These are phyloP conservation scores for Colletotrichum higginsianum DNA, from an alignment of 2,329 filamentous ascomycete genomes.

Conservation along the genomic window DNA sequence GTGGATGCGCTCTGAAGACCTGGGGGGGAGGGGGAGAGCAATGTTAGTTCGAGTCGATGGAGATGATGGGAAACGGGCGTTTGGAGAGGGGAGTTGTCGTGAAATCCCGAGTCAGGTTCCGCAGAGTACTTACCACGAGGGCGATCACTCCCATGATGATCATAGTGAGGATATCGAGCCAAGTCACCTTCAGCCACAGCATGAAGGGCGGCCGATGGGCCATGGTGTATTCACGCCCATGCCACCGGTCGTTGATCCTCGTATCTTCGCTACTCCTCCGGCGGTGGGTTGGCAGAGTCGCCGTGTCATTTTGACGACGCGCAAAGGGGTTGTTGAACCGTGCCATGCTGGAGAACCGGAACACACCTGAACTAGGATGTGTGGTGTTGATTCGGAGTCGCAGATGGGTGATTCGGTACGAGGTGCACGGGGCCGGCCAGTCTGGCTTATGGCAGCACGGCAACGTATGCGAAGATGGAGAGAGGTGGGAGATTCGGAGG, in stretches of 20 bases:
- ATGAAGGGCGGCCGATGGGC: slow-evolving; percentile 71
- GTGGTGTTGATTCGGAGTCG: too few species aligned
- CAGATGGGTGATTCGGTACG: too few species aligned
- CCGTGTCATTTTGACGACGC: slow-evolving; percentile 5
- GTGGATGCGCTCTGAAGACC: slow-evolving; percentile 76
- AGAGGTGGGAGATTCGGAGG: too few species aligned
- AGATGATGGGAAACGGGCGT: slow-evolving; percentile 44
- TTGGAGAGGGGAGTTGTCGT: slow-evolving; percentile 33
- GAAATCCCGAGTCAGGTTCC: neutral
- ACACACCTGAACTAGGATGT: too few species aligned
- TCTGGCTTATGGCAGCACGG: neutral
- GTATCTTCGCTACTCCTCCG: slow-evolving; percentile 31
- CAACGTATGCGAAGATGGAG: neutral
- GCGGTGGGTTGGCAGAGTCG: slow-evolving; percentile 16
- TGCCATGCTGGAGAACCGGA: neutral
- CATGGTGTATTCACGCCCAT: slow-evolving; percentile 56
- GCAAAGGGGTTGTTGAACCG: slow-evolving; percentile 29
- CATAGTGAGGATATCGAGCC: slow-evolving; percentile 81
- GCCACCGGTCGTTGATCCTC: slow-evolving; percentile 24
- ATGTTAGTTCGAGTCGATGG: slow-evolving; percentile 7
- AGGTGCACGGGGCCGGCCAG: too few species aligned
- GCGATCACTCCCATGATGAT: slow-evolving; percentile 74
- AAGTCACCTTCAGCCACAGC: slow-evolving; percentile 78
- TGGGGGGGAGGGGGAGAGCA: slow-evolving; percentile 48
- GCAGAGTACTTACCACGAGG: slow-evolving; percentile 68